Evolutionary conservation across 1,139 yeast genomes (phyloP).

Genomic region (Zygoascus sp.): DNA sequence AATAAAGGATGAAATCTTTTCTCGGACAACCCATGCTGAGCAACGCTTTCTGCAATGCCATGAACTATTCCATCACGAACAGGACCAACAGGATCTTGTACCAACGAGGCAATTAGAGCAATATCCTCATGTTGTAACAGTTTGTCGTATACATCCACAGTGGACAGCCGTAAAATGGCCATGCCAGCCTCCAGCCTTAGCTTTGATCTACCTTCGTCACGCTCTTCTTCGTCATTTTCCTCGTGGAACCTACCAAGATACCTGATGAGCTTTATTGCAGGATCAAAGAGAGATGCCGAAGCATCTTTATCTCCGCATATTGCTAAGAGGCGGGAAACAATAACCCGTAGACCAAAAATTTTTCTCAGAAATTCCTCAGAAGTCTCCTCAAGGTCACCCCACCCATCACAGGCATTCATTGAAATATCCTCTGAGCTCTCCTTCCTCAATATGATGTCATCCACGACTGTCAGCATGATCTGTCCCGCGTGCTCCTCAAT

Average conservation of each 20-base stretch:
- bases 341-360: constrained; percentile 49
- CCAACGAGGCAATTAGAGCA: constrained; percentile 50
- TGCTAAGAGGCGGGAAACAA: constrained; percentile 60
- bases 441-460: constrained; percentile 47
- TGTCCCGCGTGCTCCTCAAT: constrained; percentile 55
- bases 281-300: constrained; percentile 46
- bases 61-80: constrained; percentile 55
- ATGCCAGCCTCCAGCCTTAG: constrained; percentile 62
- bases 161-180: constrained; percentile 60
- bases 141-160: constrained; percentile 48
- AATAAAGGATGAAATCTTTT: constrained; percentile 56
- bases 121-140: constrained; percentile 51
- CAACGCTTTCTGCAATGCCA: constrained; percentile 50
- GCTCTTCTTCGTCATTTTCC: neutral
- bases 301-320: constrained; percentile 35
- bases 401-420: constrained; percentile 24
- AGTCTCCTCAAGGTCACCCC: constrained; percentile 29
- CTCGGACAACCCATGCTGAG: constrained; percentile 53
- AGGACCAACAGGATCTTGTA: constrained; percentile 60
- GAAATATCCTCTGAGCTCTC: constrained; percentile 21
- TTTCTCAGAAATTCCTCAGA: constrained; percentile 40
- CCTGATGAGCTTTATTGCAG: constrained; percentile 52
- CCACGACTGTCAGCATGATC: constrained; percentile 56
- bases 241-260: neutral
- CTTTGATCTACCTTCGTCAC: neutral